Conservation (phyloP, 768 basidiomycete genomes). For the Boletus barrowsii region DNA sequence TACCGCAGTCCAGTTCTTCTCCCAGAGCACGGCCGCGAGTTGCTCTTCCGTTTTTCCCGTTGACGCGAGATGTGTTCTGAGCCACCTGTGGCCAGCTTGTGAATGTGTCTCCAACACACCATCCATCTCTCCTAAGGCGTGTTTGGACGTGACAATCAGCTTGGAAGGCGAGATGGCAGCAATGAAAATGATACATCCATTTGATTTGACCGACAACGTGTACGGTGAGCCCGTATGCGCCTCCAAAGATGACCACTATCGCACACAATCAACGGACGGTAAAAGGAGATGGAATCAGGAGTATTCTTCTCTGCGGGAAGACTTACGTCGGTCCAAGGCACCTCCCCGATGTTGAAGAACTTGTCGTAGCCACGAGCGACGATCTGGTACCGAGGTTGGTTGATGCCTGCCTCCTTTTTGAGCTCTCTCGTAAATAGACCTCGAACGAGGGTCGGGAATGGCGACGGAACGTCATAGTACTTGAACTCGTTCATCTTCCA, state of each 20-base stretch:
- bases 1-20: slow-evolving; percentile 82
- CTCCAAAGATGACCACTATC: slow-evolving; percentile 74
- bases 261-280: neutral
- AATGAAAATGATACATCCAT: slow-evolving; percentile 96
- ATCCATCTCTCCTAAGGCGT: slow-evolving; percentile 66
- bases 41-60: slow-evolving; percentile 69
- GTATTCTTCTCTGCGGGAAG: no score
- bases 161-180: slow-evolving; percentile 73
- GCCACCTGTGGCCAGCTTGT: slow-evolving; percentile 80
- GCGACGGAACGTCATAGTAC: slow-evolving; percentile 84
- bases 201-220: slow-evolving; percentile 86
- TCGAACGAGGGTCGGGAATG: slow-evolving; percentile 92
- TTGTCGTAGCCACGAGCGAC: slow-evolving; percentile 95
- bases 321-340: slow-evolving; percentile 89
- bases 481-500: slow-evolving; percentile 99
- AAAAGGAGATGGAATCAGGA: neutral
- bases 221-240: slow-evolving; percentile 73
- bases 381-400: slow-evolving; percentile 51
- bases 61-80: slow-evolving; percentile 53
- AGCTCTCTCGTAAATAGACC: slow-evolving; percentile 77
- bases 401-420: slow-evolving; percentile 28
- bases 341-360: slow-evolving; percentile 97
- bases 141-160: slow-evolving; percentile 88
- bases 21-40: slow-evolving; percentile 73
- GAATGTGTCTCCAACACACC: slow-evolving; percentile 62